A percentile compares a stretch with the other conserved stretches of the same genome.
These are phyloP conservation scores for Talaromyces ruber DNA, from an alignment of 495 filamentous ascomycete genomes.

Conservation along the genomic window DNA sequence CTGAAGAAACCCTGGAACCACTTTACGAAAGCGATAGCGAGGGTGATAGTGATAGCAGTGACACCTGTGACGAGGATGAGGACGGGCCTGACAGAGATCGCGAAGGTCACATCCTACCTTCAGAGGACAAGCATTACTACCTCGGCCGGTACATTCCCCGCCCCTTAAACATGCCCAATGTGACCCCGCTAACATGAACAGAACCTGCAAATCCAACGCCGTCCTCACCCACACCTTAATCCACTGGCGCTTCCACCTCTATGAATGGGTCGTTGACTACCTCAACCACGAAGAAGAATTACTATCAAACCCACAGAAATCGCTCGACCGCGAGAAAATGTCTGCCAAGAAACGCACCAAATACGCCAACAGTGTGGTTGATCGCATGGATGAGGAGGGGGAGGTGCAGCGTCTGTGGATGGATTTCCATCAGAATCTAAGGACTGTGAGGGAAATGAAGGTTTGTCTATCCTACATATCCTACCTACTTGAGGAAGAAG, in stretches of 20 bases:
- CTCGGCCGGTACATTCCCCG: conserved; percentile 30
- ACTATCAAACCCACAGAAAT: not conserved
- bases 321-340: conserved; percentile 1
- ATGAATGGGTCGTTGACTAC: conserved; percentile 57
- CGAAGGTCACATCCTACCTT: conserved; percentile 23
- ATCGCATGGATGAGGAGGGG: conserved; percentile 45
- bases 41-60: conserved; percentile 26
- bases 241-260: conserved; percentile 71
- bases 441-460: conserved; percentile 41
- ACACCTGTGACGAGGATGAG: conserved; percentile 21
- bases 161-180: not conserved
- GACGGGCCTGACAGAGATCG: conserved; percentile 22
- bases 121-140: conserved; percentile 28
- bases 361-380: conserved; percentile 47
- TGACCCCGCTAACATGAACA: conserved; percentile 13
- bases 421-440: conserved; percentile 50
- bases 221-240: conserved; percentile 58
- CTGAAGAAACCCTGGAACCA: conserved; percentile 58
- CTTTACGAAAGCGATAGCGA: conserved; percentile 43
- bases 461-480: too few relatives aligned
- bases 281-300: conserved; percentile 42
- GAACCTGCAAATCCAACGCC: conserved; percentile 60
- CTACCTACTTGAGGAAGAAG: not conserved
- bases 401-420: conserved; percentile 49
- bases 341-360: conserved; percentile 37